Evolutionary conservation across 2,329 filamentous ascomycete species (phyloP), one percentile per base, ranked within the genome.

Genomic region (Teratosphaeria epicoccoides): DNA sequence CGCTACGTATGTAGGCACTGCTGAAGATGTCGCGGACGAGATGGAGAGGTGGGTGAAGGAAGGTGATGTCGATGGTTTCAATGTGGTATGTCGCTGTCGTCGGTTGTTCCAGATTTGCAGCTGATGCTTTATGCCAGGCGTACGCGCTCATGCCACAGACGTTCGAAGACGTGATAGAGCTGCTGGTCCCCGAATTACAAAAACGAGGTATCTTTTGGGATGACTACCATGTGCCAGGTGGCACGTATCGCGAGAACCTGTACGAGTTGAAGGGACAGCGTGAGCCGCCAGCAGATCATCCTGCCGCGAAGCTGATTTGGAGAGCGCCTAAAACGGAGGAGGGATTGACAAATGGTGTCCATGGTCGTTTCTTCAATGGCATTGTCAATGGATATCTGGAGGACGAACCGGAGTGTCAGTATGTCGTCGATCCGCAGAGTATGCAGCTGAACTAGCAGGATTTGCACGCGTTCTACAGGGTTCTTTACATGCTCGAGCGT

Each of bases 41-140:
- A 40, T 40, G 33, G 33, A 40, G n/a, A 20, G 25, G 44, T 88
- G 84, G 84, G 72, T 87, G 0, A 61, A 71, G 6, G 83, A 86
- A 63, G 83, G 81, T 0, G 84, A 86, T 57, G 77, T 88, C 0
- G 84, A 88, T 62, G 84, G 84, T 0, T 88, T 88, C 68, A 88
- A 88, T 62, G 76, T 88, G 64, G 80, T 40, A 17, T 17, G 33
- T 40, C 28, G 28, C 20, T 4, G n/a, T n/a, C n/a, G 6, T 22
- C n/a, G 3, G 2, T 7, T 2, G 5, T 6, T 14, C n/a, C 14
- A 17, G n/a, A 40, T 17, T 40, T 17, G 17, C 4, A n/a, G 33
- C 33, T 40, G 17, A 40, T 40, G n/a, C 3, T 6, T 17, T 40
- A 17, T 9, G n/a, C 33, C 20, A 40, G 33, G 33, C 79, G 1